Conservation (phyloP, 148 eudicot species). For the Cornus kousa region DNA sequence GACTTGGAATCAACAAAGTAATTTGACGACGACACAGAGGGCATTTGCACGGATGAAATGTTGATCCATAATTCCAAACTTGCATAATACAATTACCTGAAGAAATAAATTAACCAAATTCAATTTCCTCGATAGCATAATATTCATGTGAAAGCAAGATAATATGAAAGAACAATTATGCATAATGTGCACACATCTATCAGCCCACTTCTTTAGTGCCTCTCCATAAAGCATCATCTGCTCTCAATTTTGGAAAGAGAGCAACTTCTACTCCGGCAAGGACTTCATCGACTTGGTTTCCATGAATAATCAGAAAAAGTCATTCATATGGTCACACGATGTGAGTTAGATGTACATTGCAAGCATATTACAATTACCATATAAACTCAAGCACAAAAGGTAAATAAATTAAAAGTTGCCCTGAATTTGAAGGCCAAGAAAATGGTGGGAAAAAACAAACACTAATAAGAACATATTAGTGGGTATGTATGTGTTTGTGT, state of each 20-base stretch:
- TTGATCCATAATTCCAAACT: constrained; percentile 82
- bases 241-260: background rate
- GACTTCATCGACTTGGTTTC: background rate
- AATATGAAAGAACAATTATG: background rate
- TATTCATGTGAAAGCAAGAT: constrained; percentile 7
- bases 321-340: background rate
- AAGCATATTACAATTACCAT: no score
- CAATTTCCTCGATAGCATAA: background rate
- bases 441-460: no score
- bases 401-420: no score
- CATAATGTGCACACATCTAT: background rate
- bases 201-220: background rate
- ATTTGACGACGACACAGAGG: constrained; percentile 87
- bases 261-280: background rate
- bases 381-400: no score
- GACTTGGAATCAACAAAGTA: constrained; percentile 76
- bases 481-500: no score
- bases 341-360: no score
- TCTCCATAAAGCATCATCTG: background rate
- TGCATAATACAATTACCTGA: constrained; percentile 74
- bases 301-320: background rate
- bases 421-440: no score
- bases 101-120: background rate
- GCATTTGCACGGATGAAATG: constrained; percentile 78
- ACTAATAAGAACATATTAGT: no score